These are phyloP conservation scores for Linnemannia schmuckeri DNA, from an alignment of 192 early-diverging fungal genomes.

Conservation along the genomic window DNA sequence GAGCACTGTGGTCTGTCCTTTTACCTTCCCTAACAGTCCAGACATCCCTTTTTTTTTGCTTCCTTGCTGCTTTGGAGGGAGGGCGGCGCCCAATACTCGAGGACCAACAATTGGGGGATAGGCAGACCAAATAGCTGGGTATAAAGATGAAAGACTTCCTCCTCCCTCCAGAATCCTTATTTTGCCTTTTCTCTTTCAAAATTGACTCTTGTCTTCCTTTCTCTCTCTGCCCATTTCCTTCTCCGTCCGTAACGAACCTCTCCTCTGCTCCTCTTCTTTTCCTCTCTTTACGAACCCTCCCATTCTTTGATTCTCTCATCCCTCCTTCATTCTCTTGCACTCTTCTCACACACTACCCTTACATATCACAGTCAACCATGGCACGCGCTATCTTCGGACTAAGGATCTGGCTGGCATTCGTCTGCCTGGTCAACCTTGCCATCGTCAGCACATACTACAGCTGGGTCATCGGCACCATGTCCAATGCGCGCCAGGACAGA, in stretches of 20 bases:
- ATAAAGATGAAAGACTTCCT: neutral
- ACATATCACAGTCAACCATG: neutral
- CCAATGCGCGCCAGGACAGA: neutral
- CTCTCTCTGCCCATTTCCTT: neutral
- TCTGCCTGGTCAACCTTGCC: neutral
- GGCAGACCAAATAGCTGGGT: too few species aligned
- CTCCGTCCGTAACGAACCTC: neutral
- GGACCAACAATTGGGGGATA: too few species aligned
- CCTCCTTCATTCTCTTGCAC: neutral
- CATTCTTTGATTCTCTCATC: too few species aligned
- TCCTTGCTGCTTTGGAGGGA: too few species aligned
- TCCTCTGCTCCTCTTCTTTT: neutral
- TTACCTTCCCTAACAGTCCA: too few species aligned
- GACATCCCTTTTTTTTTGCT: too few species aligned
- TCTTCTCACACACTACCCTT: neutral
- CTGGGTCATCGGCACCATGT: neutral
- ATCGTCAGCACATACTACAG: neutral
- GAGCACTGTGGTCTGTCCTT: too few species aligned
- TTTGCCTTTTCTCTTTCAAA: neutral
- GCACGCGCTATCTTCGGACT: neutral
- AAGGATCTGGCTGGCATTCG: neutral
- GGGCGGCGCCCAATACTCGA: too few species aligned
- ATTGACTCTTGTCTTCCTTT: neutral
- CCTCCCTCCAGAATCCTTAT: neutral
- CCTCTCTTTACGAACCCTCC: neutral